A percentile compares a stretch with the other conserved stretches of the same genome.
These are phyloP conservation scores for Venturia aucupariae DNA, from an alignment of 2,329 filamentous ascomycete species.

Conservation along the genomic window DNA sequence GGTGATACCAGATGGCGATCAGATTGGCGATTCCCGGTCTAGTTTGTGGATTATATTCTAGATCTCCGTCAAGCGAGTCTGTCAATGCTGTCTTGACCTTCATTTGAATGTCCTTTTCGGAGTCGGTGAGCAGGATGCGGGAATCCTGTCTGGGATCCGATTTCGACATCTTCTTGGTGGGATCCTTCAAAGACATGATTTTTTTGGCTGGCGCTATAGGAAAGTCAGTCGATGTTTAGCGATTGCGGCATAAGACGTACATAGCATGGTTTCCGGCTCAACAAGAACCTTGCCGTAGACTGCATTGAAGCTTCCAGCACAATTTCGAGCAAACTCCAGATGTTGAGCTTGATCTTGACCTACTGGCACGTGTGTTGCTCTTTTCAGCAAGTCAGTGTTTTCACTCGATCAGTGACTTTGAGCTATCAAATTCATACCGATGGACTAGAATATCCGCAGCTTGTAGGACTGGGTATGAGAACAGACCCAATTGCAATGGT, in stretches of 20 bases:
- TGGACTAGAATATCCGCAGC: slow-evolving; percentile 91
- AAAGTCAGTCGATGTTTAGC: not conserved
- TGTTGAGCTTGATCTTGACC: slow-evolving; percentile 95
- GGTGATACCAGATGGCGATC: slow-evolving; percentile 56
- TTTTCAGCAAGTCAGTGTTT: slow-evolving; percentile 24
- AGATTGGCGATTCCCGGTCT: slow-evolving; percentile 85
- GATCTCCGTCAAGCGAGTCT: slow-evolving; percentile 50
- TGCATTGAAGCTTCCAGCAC: slow-evolving; percentile 80
- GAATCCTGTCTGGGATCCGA: slow-evolving; percentile 63
- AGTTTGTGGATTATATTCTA: slow-evolving; percentile 56
- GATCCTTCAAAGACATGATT: slow-evolving; percentile 80
- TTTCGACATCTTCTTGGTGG: slow-evolving; percentile 87
- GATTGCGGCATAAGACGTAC: slow-evolving; percentile 36
- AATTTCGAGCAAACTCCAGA: slow-evolving; percentile 82
- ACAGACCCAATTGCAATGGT: slow-evolving; percentile 71
- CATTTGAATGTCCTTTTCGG: slow-evolving; percentile 48
- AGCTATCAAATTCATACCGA: slow-evolving; percentile 37
- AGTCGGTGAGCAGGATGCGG: slow-evolving; percentile 74
- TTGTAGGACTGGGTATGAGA: slow-evolving; percentile 92
- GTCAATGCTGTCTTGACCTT: slow-evolving; percentile 71
- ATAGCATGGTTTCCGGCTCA: slow-evolving; percentile 60
- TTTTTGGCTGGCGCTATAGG: slow-evolving; percentile 62
- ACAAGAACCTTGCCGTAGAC: slow-evolving; percentile 56
- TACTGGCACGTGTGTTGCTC: slow-evolving; percentile 88
- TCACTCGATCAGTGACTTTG: slow-evolving; percentile 3